phyloP scores from a whole-genome alignment of 176 grass and related monocot species.

The Oryza coarctata region DNA sequence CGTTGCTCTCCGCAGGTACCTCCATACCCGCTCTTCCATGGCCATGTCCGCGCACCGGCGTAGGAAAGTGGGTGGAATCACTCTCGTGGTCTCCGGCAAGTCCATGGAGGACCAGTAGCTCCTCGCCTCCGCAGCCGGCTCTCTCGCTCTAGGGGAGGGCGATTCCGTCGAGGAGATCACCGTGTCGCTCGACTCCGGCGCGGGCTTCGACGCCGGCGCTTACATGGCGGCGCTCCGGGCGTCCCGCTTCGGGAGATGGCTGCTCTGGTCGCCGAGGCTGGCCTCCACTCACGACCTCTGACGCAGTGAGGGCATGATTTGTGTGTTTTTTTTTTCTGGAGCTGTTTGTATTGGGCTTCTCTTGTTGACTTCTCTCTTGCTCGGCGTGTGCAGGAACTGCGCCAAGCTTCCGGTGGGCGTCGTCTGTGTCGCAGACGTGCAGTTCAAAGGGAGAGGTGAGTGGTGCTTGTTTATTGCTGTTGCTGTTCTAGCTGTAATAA shows the following conservation, averaged over 20 bases:
- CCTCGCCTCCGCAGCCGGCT: slow-evolving; percentile 22
- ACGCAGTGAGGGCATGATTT: slow-evolving; percentile 47
- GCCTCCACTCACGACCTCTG: slow-evolving; percentile 82
- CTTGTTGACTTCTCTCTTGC: background rate
- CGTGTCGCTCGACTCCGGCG: slow-evolving; percentile 39
- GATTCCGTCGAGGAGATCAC: slow-evolving; percentile 4
- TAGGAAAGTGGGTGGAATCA: background rate
- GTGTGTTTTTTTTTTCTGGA: background rate
- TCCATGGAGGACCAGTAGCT: slow-evolving; percentile 50
- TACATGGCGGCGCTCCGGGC: slow-evolving; percentile 69
- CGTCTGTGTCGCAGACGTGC: slow-evolving; percentile 70
- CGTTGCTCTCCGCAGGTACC: slow-evolving; percentile 38
- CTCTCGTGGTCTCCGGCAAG: slow-evolving; percentile 60
- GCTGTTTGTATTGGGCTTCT: background rate
- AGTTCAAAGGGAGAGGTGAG: slow-evolving; percentile 92
- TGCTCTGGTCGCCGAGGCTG: slow-evolving; percentile 85
- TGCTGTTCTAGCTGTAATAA: background rate
- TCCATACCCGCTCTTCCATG: background rate
- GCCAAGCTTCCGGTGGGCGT: slow-evolving; percentile 70
- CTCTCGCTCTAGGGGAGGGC: background rate
- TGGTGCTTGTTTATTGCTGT: background rate
- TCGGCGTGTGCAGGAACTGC: slow-evolving; percentile 57
- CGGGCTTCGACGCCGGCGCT: slow-evolving; percentile 36
- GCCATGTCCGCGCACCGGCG: background rate
- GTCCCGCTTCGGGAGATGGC: slow-evolving; percentile 61